Conservation (phyloP, 345 rosid genomes). For the Leavenworthia alabamica region DNA sequence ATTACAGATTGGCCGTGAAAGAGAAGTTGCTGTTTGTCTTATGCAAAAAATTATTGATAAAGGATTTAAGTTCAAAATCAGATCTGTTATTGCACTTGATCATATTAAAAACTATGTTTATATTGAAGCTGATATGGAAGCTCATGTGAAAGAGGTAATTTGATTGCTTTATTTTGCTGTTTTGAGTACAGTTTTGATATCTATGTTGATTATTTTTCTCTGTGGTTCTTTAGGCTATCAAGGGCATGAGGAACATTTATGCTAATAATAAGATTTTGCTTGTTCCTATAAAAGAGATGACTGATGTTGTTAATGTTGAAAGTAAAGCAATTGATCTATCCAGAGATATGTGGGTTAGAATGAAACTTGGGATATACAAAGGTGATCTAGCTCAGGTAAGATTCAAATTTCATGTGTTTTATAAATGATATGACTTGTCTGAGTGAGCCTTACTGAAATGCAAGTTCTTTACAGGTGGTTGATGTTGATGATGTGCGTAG, state of each 20-base stretch:
- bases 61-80: conserved; percentile 71
- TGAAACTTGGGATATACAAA: conserved; percentile 82
- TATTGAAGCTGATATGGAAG: conserved; percentile 79
- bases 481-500: conserved; percentile 83
- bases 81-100: conserved; percentile 77
- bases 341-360: conserved; percentile 83
- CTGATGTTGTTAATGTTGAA: conserved; percentile 81
- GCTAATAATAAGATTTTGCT: conserved; percentile 55
- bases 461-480: conserved; percentile 46
- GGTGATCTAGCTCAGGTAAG: conserved; percentile 83
- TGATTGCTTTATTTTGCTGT: neutral
- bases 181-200: neutral
- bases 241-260: conserved; percentile 64
- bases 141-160: conserved; percentile 83
- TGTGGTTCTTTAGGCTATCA: conserved; percentile 59
- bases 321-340: conserved; percentile 76
- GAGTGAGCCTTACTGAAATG: neutral
- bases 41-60: conserved; percentile 80
- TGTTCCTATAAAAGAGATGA: conserved; percentile 87
- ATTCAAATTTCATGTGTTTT: conserved; percentile 6
- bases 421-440: neutral
- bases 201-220: neutral
- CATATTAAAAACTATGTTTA: conserved; percentile 75
- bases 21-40: conserved; percentile 78
- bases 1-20: conserved; percentile 74